These are phyloP conservation scores for Colletotrichum cuscutae DNA, from an alignment of 2,329 filamentous ascomycete species.

Conservation along the genomic window DNA sequence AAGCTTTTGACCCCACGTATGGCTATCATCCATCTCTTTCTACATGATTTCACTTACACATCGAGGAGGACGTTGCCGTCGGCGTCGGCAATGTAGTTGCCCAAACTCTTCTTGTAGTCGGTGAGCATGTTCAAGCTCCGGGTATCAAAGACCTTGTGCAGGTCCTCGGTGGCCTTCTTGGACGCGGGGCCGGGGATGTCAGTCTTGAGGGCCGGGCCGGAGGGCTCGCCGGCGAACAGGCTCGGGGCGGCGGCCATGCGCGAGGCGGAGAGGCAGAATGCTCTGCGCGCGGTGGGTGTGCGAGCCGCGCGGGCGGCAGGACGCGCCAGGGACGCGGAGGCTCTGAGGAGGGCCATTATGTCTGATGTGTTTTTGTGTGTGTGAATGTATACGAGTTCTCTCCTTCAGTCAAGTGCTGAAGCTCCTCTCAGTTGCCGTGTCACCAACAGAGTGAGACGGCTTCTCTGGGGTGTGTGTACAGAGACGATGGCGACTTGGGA, in stretches of 20 bases:
- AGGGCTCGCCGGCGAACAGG: slow-evolving; percentile 62
- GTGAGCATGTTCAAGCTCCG: slow-evolving; percentile 85
- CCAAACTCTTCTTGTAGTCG: slow-evolving; percentile 78
- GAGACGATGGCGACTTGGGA: not conserved
- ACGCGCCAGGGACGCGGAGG: slow-evolving; percentile 25
- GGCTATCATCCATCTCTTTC: not conserved
- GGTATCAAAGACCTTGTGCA: slow-evolving; percentile 85
- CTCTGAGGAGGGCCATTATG: slow-evolving; percentile 32
- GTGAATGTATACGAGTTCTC: not conserved
- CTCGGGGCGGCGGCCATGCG: slow-evolving; percentile 31
- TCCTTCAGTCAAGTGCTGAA: not conserved
- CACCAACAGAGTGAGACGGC: not conserved
- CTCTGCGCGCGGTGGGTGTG: slow-evolving; percentile 11
- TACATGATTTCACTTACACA: slow-evolving; percentile 59
- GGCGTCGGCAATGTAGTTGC: slow-evolving; percentile 83
- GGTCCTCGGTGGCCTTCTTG: slow-evolving; percentile 73
- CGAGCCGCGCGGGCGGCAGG: slow-evolving; percentile 28
- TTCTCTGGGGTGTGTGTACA: not conserved
- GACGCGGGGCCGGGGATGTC: slow-evolving; percentile 81
- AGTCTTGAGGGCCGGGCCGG: slow-evolving; percentile 63
- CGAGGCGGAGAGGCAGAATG: slow-evolving; percentile 28
- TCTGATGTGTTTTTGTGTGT: not conserved
- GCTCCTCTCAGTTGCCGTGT: not conserved
- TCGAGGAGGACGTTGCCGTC: slow-evolving; percentile 80
- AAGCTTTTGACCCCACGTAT: not conserved